Percentiles rank a stretch among this genome's conserved stretches.
phyloP scores from a whole-genome alignment of 768 basidiomycete genomes.

The Peribolospora kevripleyi region DNA sequence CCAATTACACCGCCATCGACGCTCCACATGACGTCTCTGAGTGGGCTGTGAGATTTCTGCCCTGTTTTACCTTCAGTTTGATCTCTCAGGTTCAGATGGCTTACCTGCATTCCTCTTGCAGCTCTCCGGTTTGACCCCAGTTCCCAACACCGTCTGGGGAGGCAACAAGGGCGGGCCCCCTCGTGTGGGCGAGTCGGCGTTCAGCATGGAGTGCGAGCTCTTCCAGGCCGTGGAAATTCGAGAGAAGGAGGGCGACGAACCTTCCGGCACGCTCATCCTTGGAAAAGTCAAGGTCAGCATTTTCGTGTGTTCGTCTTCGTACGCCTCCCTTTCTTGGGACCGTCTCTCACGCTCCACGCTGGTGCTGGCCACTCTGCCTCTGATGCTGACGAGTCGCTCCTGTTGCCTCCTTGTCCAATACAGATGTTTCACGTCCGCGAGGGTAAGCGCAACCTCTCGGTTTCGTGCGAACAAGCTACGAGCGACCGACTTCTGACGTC shows the following conservation, averaged over 20 bases:
- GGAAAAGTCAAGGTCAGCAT: constrained; percentile 15
- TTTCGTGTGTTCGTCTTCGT: too few relatives aligned
- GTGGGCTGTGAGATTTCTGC: constrained; percentile 18
- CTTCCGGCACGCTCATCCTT: constrained; percentile 13
- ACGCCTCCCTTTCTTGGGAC: too few relatives aligned
- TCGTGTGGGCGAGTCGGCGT: constrained; percentile 20
- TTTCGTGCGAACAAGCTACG: too few relatives aligned
- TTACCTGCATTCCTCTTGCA: neutral
- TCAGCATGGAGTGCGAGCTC: constrained; percentile 22
- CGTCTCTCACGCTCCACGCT: too few relatives aligned
- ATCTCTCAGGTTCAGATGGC: too few relatives aligned
- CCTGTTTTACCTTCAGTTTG: neutral
- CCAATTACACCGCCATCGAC: constrained; percentile 21
- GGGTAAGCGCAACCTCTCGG: too few relatives aligned
- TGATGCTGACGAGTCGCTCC: too few relatives aligned
- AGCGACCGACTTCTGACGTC: too few relatives aligned
- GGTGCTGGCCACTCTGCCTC: too few relatives aligned
- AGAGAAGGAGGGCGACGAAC: constrained; percentile 10
- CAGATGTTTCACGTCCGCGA: constrained; percentile 16
- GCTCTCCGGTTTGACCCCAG: constrained; percentile 10
- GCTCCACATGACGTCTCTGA: constrained; percentile 19
- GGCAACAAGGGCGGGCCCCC: constrained; percentile 15
- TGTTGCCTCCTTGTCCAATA: too few relatives aligned
- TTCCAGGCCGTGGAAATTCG: constrained; percentile 6
- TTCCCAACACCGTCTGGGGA: constrained; percentile 7